phyloP scores from a whole-genome alignment of 2,329 filamentous ascomycete species.

The Dichotomopilus funicola region DNA sequence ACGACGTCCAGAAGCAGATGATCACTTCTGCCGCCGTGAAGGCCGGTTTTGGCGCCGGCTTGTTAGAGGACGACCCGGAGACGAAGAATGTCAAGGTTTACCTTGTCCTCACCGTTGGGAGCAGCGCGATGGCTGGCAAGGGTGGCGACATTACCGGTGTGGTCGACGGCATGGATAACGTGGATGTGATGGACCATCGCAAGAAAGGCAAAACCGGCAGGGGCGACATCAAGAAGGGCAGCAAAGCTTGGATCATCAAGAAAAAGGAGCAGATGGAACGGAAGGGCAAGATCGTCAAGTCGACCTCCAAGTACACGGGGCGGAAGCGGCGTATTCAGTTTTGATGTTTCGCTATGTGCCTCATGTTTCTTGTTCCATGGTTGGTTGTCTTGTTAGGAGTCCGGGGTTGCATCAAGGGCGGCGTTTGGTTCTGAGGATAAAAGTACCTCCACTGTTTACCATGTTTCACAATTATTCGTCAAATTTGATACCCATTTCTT shows the following conservation, averaged over 20 bases:
- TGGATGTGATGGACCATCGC: slow-evolving; percentile 70
- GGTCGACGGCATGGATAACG: slow-evolving; percentile 79
- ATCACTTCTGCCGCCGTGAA: slow-evolving; percentile 85
- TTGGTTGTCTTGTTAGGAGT: not conserved
- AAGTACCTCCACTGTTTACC: no score
- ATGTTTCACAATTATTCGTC: no score
- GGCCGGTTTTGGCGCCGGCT: slow-evolving; percentile 89
- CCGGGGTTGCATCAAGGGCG: slow-evolving; percentile 12
- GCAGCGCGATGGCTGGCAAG: slow-evolving; percentile 40
- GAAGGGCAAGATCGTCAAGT: slow-evolving; percentile 92
- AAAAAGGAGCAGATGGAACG: slow-evolving; percentile 91
- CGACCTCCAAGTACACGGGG: slow-evolving; percentile 87
- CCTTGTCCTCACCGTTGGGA: slow-evolving; percentile 84
- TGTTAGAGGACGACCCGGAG: slow-evolving; percentile 89
- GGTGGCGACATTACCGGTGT: slow-evolving; percentile 84
- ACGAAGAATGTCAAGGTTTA: slow-evolving; percentile 98
- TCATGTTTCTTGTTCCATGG: not conserved
- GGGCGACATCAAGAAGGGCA: slow-evolving; percentile 66
- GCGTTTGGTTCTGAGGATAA: slow-evolving; percentile 9
- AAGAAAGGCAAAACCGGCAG: slow-evolving; percentile 46
- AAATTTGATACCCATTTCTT: no score
- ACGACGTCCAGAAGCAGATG: slow-evolving; percentile 85
- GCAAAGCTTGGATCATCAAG: slow-evolving; percentile 74
- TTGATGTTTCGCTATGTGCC: slow-evolving; percentile 33
- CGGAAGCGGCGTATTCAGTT: slow-evolving; percentile 77